A percentile compares a stretch with the other conserved stretches of the same genome.
phyloP scores from a whole-genome alignment of 2,329 filamentous ascomycete genomes.

The Cercospora sp. region DNA sequence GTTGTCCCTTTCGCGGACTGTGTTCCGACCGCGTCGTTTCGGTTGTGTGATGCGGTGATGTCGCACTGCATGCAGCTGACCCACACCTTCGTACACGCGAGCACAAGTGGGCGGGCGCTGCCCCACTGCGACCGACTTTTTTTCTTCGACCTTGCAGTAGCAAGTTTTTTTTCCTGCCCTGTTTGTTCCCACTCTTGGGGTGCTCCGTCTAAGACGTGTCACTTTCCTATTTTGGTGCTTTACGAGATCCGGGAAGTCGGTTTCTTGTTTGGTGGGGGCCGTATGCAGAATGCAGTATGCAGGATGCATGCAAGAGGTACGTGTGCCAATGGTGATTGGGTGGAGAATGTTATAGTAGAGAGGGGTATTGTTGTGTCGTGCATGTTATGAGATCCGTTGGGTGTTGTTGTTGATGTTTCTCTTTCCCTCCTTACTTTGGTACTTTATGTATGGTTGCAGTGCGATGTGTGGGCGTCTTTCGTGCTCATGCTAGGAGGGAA shows the following conservation, averaged over 20 bases:
- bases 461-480: not conserved
- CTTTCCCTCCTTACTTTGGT: not conserved
- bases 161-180: not conserved
- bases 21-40: not conserved
- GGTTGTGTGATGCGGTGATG: not conserved
- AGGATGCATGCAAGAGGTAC: not conserved
- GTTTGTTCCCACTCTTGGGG: not conserved
- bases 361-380: not conserved
- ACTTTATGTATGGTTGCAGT: not conserved
- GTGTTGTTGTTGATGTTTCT: not conserved
- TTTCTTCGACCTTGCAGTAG: not conserved
- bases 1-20: not conserved
- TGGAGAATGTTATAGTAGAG: not conserved
- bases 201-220: not conserved
- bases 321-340: not conserved
- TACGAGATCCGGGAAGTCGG: not conserved
- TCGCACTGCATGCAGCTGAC: not conserved
- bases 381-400: no score
- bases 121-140: slow-evolving; percentile 1
- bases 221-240: not conserved
- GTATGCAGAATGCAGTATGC: not conserved
- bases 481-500: not conserved
- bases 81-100: not conserved
- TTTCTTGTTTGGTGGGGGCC: not conserved
- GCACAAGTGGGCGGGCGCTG: not conserved